Conservation (phyloP, 768 basidiomycete genomes). For the Tephrocybe sp. region DNA sequence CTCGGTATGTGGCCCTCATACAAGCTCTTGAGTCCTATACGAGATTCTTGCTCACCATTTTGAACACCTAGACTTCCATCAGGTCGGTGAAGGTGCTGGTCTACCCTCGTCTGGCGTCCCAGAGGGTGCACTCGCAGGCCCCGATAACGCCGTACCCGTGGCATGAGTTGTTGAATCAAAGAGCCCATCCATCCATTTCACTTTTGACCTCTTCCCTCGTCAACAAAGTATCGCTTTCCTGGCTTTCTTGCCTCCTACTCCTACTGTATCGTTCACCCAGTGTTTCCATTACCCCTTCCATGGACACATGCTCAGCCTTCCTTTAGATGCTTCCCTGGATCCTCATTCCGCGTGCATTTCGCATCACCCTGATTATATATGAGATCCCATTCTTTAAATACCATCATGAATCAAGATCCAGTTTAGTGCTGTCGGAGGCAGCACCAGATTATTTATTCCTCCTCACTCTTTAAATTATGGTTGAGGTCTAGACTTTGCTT, state of each 20-base stretch:
- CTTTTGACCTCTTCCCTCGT: background rate
- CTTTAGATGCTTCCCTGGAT: background rate
- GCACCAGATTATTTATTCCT: too few relatives aligned
- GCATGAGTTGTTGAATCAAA: background rate
- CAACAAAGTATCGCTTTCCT: background rate
- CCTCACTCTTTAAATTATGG: too few relatives aligned
- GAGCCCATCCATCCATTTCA: background rate
- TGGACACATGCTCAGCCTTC: too few relatives aligned
- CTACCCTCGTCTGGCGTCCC: background rate
- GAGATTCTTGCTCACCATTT: background rate
- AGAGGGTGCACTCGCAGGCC: conserved; percentile 46
- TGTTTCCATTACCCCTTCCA: too few relatives aligned
- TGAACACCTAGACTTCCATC: conserved; percentile 66
- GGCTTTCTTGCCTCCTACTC: background rate
- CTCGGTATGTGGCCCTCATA: conserved; percentile 81
- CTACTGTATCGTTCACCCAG: too few relatives aligned
- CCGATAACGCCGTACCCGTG: conserved; percentile 34
- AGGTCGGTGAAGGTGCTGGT: conserved; percentile 58
- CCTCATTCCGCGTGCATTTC: background rate
- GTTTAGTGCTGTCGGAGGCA: too few relatives aligned
- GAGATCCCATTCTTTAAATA: too few relatives aligned
- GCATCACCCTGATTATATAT: too few relatives aligned
- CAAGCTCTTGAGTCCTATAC: too few relatives aligned
- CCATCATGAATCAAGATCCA: too few relatives aligned
- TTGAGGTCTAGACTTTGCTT: too few relatives aligned